Evolutionary conservation across 2,329 filamentous ascomycete species (phyloP), one percentile per base, ranked within the genome.

Genomic region (Colletotrichum acutatum): DNA sequence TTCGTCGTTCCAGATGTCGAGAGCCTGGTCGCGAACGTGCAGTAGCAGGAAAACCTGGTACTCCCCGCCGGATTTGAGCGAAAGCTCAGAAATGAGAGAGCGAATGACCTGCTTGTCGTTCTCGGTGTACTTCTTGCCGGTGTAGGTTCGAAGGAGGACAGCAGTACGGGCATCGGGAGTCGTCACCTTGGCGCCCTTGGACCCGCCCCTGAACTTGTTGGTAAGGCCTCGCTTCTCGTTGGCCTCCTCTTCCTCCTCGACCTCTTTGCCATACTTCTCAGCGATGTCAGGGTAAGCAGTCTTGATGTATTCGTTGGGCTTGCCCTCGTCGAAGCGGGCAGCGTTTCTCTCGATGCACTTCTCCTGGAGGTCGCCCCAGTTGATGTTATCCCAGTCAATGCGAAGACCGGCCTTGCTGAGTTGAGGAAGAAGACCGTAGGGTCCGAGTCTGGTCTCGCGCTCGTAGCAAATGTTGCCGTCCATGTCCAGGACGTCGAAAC

Each of bases 41-140:
- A 97, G 89, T 30, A 97, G 87, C 34, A 97, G 85, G 78, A 94
- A 94, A 1, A 97, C 91, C 76, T 95, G 90, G 78, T 95, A 97
- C 82, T 95, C 91, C 46, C 93, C 94, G 22, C 94, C 94, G 19
- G 93, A 93, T 73, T 91, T 91, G 69, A 97, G 86, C 6, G 89
- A 89, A 32, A 97, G 86, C 81, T 97, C 95, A 72, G 90, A 92
- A 76, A 97, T 90, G 78, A 97, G 89, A 46, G 95, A 90, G 32
- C 95, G 92, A 53, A 97, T 90, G 66, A 91, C 92, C 80, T 95
- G 91, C 78, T 93, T 90, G 79, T 96, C 94, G 78, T 96, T 94
- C 53, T 93, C 89, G 32, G 91, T 94, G 80, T 95, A 98, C 32
- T 89, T 81, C 80, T 94, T 95, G 68, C 91, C 92, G 37, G 90